phyloP scores from a whole-genome alignment of 2,329 filamentous ascomycete species.

The Fusarium illudens region DNA sequence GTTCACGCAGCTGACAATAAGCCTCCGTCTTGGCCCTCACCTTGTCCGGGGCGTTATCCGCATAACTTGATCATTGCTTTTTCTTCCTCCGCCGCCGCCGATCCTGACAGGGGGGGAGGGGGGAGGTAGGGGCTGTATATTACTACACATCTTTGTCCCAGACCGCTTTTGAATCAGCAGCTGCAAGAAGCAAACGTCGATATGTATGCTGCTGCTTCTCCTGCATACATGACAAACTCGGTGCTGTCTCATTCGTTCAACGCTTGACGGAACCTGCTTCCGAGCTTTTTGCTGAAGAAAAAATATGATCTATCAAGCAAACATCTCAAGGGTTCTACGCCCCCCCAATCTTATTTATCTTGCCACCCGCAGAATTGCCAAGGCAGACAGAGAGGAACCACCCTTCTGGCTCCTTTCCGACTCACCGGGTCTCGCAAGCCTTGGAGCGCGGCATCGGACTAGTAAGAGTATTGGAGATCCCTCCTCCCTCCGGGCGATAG shows the following conservation, averaged over 20 bases:
- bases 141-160: background rate
- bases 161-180: background rate
- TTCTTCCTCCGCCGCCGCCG: background rate
- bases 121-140: background rate
- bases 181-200: background rate
- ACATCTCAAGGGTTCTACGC: background rate
- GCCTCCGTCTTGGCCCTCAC: background rate
- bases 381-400: background rate
- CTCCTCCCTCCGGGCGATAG: background rate
- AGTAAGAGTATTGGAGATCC: background rate
- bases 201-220: background rate
- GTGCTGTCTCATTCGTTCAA: background rate
- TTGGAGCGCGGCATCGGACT: background rate
- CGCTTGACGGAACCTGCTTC: background rate
- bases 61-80: background rate
- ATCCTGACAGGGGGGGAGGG: background rate
- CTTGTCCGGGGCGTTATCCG: background rate
- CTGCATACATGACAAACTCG: background rate
- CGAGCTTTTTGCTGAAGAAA: background rate
- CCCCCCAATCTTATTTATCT: background rate
- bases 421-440: background rate
- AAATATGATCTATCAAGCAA: constrained; percentile 17
- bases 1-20: background rate
- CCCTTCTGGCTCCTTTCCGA: background rate
- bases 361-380: background rate